Conservation (phyloP, 2,329 filamentous ascomycete genomes). For the Lasiodiplodia gonubiensis region DNA sequence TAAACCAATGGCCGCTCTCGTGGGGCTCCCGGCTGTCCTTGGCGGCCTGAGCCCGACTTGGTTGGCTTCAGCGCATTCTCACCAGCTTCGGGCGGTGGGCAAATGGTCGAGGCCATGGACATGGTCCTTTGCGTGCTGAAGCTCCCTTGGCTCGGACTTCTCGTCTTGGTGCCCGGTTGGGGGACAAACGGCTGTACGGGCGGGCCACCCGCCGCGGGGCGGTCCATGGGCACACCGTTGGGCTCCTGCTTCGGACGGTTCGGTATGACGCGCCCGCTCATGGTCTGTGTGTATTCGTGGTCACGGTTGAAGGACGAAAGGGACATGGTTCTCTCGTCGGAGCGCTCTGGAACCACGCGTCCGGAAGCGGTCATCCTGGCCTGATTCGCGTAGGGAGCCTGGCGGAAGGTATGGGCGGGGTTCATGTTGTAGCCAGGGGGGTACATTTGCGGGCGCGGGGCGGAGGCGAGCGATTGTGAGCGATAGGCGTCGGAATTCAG, state of each 20-base stretch:
- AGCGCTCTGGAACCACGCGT: slow-evolving; percentile 85
- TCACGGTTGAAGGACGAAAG: slow-evolving; percentile 84
- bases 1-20: slow-evolving; percentile 82
- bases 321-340: slow-evolving; percentile 94
- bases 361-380: slow-evolving; percentile 90
- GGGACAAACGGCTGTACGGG: slow-evolving; percentile 18
- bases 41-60: slow-evolving; percentile 53
- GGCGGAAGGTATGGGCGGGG: slow-evolving; percentile 77
- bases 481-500: slow-evolving; percentile 85
- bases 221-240: slow-evolving; percentile 33
- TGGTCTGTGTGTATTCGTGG: slow-evolving; percentile 80
- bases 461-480: slow-evolving; percentile 88
- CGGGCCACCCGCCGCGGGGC: slow-evolving; percentile 26
- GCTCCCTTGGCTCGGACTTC: slow-evolving; percentile 46
- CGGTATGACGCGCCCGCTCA: slow-evolving; percentile 90
- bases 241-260: slow-evolving; percentile 65
- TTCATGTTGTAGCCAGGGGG: slow-evolving; percentile 62
- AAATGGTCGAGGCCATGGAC: slow-evolving; percentile 89
- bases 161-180: slow-evolving; percentile 41
- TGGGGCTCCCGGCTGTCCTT: slow-evolving; percentile 61
- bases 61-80: slow-evolving; percentile 53
- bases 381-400: slow-evolving; percentile 72
- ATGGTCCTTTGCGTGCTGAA: slow-evolving; percentile 71
- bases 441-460: slow-evolving; percentile 66
- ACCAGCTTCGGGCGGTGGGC: slow-evolving; percentile 66